Conservation (phyloP, 2,329 filamentous ascomycete genomes). For the Paraconiothyrium sp. region DNA sequence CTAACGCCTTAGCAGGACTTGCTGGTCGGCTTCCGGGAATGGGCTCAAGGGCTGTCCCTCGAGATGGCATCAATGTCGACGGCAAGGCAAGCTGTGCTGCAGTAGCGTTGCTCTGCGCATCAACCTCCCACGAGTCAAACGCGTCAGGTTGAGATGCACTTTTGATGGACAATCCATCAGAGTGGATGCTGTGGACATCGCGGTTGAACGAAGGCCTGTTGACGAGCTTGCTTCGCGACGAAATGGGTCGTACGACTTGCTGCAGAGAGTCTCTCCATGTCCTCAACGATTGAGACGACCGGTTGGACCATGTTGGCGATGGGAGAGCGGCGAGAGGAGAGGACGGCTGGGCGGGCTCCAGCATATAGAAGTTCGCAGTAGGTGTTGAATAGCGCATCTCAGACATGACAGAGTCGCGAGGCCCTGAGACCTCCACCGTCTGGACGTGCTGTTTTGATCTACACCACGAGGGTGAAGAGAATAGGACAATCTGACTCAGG, state of each 20-base stretch:
- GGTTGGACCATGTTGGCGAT: conserved; percentile 47
- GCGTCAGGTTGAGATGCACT: conserved; percentile 61
- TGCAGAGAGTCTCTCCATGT: conserved; percentile 51
- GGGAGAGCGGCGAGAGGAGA: conserved; percentile 43
- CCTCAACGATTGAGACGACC: conserved; percentile 47
- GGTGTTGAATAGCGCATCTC: conserved; percentile 39
- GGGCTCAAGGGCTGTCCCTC: conserved; percentile 70
- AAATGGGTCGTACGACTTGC: conserved; percentile 49
- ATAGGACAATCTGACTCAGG: conserved; percentile 41
- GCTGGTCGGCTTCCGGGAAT: conserved; percentile 74
- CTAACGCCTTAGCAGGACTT: conserved; percentile 69
- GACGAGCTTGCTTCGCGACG: conserved; percentile 49
- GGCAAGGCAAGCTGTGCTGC: conserved; percentile 28
- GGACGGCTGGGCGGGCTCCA: conserved; percentile 34
- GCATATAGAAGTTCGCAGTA: conserved; percentile 35
- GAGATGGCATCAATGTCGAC: conserved; percentile 41
- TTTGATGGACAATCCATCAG: conserved; percentile 45
- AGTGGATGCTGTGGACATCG: conserved; percentile 46
- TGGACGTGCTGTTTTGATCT: conserved; percentile 31
- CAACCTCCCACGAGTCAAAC: conserved; percentile 80
- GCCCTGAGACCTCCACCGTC: conserved; percentile 33
- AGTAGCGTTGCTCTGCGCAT: conserved; percentile 67
- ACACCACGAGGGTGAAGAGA: conserved; percentile 38
- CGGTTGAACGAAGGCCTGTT: conserved; percentile 42
- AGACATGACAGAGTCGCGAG: conserved; percentile 49